Evolutionary conservation across 2,329 filamentous ascomycete species (phyloP).

Genomic region (Colletotrichum sp.): DNA sequence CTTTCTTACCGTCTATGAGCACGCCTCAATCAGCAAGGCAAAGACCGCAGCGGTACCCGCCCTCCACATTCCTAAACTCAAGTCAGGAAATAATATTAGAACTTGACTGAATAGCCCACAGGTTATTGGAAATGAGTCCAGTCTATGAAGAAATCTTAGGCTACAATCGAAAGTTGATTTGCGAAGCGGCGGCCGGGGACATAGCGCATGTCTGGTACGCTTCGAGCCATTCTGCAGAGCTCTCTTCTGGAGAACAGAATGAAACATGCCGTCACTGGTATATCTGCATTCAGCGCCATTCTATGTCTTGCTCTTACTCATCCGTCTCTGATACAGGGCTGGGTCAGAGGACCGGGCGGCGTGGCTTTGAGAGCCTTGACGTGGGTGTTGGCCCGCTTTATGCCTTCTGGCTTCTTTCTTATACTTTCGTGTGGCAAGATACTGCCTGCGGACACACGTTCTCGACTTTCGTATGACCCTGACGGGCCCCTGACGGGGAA

Average conservation of each 20-base stretch:
- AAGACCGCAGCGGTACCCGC: background rate
- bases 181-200: background rate
- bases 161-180: background rate
- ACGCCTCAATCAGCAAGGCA: background rate
- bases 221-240: fast-evolving
- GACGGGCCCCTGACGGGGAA: background rate
- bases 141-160: fast-evolving
- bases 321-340: background rate
- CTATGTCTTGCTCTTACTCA: background rate
- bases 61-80: background rate
- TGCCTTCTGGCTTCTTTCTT: background rate
- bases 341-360: background rate
- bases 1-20: background rate
- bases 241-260: fast-evolving
- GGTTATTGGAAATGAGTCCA: fast-evolving
- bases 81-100: fast-evolving
- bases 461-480: background rate
- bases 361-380: background rate
- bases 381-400: background rate
- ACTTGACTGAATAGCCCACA: fast-evolving
- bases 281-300: background rate
- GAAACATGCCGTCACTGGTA: background rate
- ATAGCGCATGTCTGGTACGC: background rate
- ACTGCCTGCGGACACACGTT: background rate
- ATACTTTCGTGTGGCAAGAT: background rate